Conservation (phyloP, 257 asterid genomes). For the Knoxia roxburghii region DNA sequence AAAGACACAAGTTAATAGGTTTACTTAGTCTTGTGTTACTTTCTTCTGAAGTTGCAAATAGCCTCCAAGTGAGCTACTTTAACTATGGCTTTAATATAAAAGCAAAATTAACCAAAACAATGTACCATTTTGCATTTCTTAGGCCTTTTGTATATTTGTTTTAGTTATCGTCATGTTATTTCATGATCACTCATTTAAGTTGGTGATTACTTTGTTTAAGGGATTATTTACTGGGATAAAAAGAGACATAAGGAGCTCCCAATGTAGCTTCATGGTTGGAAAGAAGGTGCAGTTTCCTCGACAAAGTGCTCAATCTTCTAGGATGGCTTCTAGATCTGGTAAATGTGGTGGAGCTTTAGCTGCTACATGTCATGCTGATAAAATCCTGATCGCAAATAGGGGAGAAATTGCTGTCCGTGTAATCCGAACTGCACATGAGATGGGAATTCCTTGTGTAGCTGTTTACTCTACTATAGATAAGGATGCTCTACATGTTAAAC, state of each 20-base stretch:
- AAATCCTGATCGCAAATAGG: slow-evolving; percentile 91
- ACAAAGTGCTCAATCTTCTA: slow-evolving; percentile 45
- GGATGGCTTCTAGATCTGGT: slow-evolving; percentile 39
- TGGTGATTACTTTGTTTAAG: slow-evolving; percentile 29
- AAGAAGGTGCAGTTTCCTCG: slow-evolving; percentile 51
- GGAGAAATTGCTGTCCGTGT: slow-evolving; percentile 99
- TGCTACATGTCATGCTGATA: slow-evolving; percentile 57
- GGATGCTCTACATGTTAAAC: slow-evolving; percentile 96
- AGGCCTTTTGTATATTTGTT: not conserved
- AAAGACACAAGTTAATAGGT: not conserved
- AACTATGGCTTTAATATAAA: not conserved
- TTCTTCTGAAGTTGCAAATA: not conserved
- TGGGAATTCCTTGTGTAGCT: slow-evolving; percentile 99
- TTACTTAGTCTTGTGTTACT: not conserved
- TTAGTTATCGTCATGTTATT: no score
- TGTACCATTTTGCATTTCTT: not conserved
- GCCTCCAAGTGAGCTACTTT: not conserved
- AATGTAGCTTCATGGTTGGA: slow-evolving; percentile 74
- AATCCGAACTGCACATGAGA: slow-evolving; percentile 96
- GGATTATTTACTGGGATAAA: slow-evolving; percentile 58
- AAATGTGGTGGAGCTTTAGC: slow-evolving; percentile 67
- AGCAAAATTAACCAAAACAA: not conserved
- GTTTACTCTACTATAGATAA: slow-evolving; percentile 94
- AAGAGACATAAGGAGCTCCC: slow-evolving; percentile 59
- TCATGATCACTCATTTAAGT: slow-evolving; percentile 4